A percentile compares a stretch with the other conserved stretches of the same genome.
These are phyloP conservation scores for Cystoisospora suis DNA, from an alignment of 169 alveolate species.

Conservation along the genomic window DNA sequence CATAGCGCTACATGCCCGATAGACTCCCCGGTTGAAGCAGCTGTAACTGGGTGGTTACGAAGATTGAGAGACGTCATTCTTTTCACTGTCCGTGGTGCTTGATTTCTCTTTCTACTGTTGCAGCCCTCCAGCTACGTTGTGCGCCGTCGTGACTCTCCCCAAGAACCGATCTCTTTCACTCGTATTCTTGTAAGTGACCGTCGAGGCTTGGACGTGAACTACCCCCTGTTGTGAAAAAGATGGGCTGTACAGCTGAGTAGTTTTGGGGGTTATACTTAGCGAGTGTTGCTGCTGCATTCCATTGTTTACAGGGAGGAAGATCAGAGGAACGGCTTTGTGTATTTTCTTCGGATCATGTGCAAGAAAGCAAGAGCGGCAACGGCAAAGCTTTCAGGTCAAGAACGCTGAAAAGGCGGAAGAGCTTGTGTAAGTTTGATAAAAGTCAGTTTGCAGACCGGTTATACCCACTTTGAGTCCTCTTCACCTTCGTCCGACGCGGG, in stretches of 20 bases:
- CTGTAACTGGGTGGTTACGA: background rate
- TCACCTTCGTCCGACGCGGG: too few relatives aligned
- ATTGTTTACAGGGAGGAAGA: conserved; percentile 61
- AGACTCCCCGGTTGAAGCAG: too few relatives aligned
- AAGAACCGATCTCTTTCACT: conserved; percentile 53
- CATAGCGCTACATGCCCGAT: too few relatives aligned
- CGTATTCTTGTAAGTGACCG: conserved; percentile 48
- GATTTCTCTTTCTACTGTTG: background rate
- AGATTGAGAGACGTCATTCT: background rate
- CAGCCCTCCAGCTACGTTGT: conserved; percentile 62
- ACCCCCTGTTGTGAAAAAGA: too few relatives aligned
- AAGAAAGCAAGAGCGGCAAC: conserved; percentile 44
- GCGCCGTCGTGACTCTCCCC: conserved; percentile 58
- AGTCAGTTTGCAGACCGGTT: too few relatives aligned
- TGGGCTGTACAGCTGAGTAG: too few relatives aligned
- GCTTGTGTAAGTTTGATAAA: too few relatives aligned
- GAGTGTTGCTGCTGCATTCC: background rate
- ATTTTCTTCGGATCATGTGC: conserved; percentile 21
- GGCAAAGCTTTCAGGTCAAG: background rate
- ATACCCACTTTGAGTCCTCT: too few relatives aligned
- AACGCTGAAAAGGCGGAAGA: too few relatives aligned
- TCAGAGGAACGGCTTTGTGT: conserved; percentile 59
- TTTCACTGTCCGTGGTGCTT: background rate
- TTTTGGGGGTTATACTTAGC: too few relatives aligned
- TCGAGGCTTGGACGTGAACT: too few relatives aligned